Base-by-base conservation (phyloP, 1,284 basidiomycete genomes). In the Stereum hirsutum region DNA sequence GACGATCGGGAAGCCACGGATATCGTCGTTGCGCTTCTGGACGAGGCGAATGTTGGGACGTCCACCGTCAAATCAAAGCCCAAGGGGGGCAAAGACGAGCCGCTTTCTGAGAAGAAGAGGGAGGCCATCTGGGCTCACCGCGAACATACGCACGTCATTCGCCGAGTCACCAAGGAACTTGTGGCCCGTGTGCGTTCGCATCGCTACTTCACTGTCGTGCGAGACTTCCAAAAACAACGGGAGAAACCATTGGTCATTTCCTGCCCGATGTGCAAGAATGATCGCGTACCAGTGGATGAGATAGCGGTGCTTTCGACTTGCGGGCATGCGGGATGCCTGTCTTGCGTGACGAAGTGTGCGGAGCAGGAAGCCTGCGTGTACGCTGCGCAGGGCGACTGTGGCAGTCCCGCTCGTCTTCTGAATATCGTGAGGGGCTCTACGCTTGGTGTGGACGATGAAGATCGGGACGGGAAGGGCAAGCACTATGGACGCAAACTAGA, bases 401-500 rank as follows among this genome's bases (percentile, higher is more conserved):
- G 72, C 58, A 85, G 75, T 39, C 81, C 75, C 30, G 90, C 78
- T 41, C 78, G 80, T 26, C 71, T 72, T 35, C 70, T 83, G 44
- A 92, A 94, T 62, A 75, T 94, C 44, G 86, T 95, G 52, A 81
- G 76, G 50, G 91, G 86, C 4, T 75, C 81, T 32, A 84, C 81
- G 0, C 72, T 95, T 19, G 92, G 92, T 23, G 74, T 88, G 24
- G 91, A 94, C 54, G 89, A 92, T 50, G 72, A 75, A 57, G 70
- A 70, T 54, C 72, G 80, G 33, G 70, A 90, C 50, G 79, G 79
- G 2, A 66, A 72, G 30, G 89, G 88, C 27, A 82, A 79, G 50
- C 87, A 87, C 54, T 97, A 81, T 52, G 93, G 93, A 6, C 81
- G 81, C 65, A 97, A 97, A 63, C 68, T 97, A 20, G 89, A 93